These are phyloP conservation scores for Phalaenopsis aphrodite DNA, from an alignment of 106 monocot species.

Conservation along the genomic window DNA sequence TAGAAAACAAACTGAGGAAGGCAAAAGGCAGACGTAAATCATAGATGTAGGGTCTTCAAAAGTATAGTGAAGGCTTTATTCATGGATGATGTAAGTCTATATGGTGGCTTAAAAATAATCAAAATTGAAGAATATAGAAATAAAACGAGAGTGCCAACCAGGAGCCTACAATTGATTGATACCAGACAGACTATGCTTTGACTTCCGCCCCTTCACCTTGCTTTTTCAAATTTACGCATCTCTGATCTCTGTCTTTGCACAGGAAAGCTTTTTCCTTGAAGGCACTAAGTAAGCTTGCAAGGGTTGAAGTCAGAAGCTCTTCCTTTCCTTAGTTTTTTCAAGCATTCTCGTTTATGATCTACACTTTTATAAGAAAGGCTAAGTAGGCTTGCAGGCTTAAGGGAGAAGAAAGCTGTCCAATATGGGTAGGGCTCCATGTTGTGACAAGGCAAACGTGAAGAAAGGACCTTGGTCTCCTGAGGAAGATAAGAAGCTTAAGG, in stretches of 20 bases:
- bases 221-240: not conserved
- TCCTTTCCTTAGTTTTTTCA: not conserved
- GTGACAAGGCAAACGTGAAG: slow-evolving; percentile 26
- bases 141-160: slow-evolving; percentile 5
- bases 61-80: no score
- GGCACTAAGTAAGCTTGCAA: not conserved
- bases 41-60: not conserved
- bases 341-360: not conserved
- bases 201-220: not conserved
- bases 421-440: slow-evolving; percentile 25
- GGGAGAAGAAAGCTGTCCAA: not conserved
- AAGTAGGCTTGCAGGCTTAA: not conserved
- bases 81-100: not conserved
- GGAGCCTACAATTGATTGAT: not conserved
- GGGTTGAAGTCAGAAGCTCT: not conserved
- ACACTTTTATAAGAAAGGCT: not conserved
- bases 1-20: not conserved
- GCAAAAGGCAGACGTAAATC: not conserved
- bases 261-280: not conserved
- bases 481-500: slow-evolving; percentile 21
- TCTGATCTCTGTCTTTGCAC: not conserved
- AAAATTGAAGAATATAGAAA: not conserved
- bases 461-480: slow-evolving; percentile 23
- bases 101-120: not conserved
- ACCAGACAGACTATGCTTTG: slow-evolving; percentile 8